Conservation (phyloP, 1,139 yeast genomes). For the Magnusiomyces sp. region DNA sequence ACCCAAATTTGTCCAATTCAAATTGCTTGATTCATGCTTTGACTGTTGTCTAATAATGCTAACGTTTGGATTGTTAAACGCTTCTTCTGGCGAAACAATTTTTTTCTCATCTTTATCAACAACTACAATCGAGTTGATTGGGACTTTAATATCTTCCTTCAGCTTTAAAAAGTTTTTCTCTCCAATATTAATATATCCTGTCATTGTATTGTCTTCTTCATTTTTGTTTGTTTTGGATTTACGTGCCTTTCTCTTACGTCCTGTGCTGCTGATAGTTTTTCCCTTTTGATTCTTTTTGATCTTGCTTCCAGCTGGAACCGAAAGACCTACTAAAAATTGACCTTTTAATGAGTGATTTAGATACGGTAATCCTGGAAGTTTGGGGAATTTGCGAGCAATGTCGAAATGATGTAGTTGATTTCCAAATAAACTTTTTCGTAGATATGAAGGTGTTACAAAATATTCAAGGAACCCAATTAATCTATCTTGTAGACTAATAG, state of each 20-base stretch:
- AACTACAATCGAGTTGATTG: conserved; percentile 72
- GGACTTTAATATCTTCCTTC: conserved; percentile 49
- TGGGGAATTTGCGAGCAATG: conserved; percentile 59
- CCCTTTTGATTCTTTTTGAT: background rate
- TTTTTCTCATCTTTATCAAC: conserved; percentile 55
- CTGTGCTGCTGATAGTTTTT: background rate
- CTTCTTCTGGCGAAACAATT: conserved; percentile 64
- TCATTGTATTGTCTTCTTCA: conserved; percentile 28
- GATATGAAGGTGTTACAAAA: conserved; percentile 80
- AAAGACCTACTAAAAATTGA: conserved; percentile 56
- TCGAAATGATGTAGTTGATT: conserved; percentile 42
- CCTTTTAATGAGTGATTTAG: conserved; percentile 39
- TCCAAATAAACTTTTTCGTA: conserved; percentile 56
- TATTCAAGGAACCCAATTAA: conserved; percentile 69
- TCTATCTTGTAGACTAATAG: conserved; percentile 36
- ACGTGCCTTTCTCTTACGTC: conserved; percentile 32
- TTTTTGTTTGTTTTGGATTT: conserved; percentile 38
- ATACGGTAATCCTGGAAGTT: conserved; percentile 64
- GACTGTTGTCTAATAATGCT: too few species aligned
- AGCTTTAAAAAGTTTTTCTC: conserved; percentile 48
- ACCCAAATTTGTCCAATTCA: conserved; percentile 17
- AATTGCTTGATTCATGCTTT: conserved; percentile 17
- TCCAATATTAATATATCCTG: conserved; percentile 74
- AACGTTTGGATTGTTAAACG: conserved; percentile 44
- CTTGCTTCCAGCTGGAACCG: conserved; percentile 41